Percentiles rank a stretch among this genome's conserved stretches.
Evolutionary conservation across 2,329 filamentous ascomycete genomes (phyloP).

Genomic region (Aspergillus clavatus): DNA sequence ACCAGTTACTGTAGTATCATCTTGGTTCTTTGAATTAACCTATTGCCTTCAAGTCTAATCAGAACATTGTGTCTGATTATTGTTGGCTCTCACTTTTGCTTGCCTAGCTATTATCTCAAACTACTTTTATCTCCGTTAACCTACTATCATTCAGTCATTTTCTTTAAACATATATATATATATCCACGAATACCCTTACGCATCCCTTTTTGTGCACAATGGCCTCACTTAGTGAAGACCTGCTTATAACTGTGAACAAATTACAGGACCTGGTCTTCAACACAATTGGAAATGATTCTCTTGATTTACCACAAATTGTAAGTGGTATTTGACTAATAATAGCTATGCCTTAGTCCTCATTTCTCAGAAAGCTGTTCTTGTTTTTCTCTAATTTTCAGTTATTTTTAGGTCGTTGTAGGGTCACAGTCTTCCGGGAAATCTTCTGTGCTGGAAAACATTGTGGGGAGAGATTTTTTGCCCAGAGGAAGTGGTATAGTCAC

Average conservation of each 20-base stretch:
- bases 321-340: conserved; percentile 29
- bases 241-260: conserved; percentile 95
- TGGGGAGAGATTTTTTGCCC: conserved; percentile 93
- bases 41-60: no score
- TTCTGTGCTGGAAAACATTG: conserved; percentile 97
- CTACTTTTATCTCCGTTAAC: no score
- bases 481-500: conserved; percentile 97
- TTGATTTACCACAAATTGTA: conserved; percentile 98
- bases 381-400: conserved; percentile 17
- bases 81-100: no score
- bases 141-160: no score
- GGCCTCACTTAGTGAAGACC: conserved; percentile 92
- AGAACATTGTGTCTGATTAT: no score
- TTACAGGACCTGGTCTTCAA: conserved; percentile 98
- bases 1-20: no score
- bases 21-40: no score
- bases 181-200: no score
- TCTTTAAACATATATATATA: no score
- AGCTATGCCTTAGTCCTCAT: no score
- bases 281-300: conserved; percentile 96
- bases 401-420: conserved; percentile 81
- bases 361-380: neutral
- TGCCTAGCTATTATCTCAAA: no score
- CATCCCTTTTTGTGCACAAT: conserved; percentile 47
- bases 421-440: conserved; percentile 98